Evolutionary conservation across 495 filamentous ascomycete species (phyloP).

Genomic region (Collariella sp.): DNA sequence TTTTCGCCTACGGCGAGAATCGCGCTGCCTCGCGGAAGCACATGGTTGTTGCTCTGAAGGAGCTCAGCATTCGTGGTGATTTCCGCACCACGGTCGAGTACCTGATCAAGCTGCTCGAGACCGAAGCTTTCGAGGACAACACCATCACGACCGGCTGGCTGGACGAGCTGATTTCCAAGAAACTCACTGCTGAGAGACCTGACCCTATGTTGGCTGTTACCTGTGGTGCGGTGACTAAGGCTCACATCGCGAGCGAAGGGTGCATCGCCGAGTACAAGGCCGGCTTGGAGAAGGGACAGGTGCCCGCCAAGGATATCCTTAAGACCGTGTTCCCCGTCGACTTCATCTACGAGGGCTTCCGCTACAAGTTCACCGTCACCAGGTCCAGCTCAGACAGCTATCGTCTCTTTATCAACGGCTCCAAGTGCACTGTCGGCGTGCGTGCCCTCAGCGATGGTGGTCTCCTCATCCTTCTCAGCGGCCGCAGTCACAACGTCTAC

Average conservation of each 20-base stretch:
- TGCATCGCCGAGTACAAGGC: conserved; percentile 79
- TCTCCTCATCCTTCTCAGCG: conserved; percentile 80
- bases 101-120: conserved; percentile 97
- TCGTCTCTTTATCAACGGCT: conserved; percentile 98
- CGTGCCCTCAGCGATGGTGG: conserved; percentile 90
- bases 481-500: conserved; percentile 95
- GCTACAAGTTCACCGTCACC: conserved; percentile 98
- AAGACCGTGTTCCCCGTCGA: conserved; percentile 98
- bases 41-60: conserved; percentile 98
- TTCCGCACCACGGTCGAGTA: conserved; percentile 99
- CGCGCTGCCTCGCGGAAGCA: conserved; percentile 92
- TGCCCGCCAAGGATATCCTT: conserved; percentile 88
- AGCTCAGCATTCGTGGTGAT: conserved; percentile 98
- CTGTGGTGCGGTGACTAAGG: conserved; percentile 90
- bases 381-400: conserved; percentile 90
- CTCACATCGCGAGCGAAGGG: conserved; percentile 81
- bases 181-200: conserved; percentile 91
- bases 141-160: conserved; percentile 99
- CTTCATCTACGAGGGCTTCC: conserved; percentile 93
- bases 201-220: conserved; percentile 86
- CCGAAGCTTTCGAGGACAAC: conserved; percentile 96
- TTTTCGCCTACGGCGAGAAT: conserved; percentile 98
- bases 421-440: conserved; percentile 89
- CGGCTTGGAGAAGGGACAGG: conserved; percentile 94
- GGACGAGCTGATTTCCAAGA: conserved; percentile 96